These are phyloP conservation scores for Penicillium vulpinum DNA, from an alignment of 2,329 filamentous ascomycete genomes.

Conservation along the genomic window DNA sequence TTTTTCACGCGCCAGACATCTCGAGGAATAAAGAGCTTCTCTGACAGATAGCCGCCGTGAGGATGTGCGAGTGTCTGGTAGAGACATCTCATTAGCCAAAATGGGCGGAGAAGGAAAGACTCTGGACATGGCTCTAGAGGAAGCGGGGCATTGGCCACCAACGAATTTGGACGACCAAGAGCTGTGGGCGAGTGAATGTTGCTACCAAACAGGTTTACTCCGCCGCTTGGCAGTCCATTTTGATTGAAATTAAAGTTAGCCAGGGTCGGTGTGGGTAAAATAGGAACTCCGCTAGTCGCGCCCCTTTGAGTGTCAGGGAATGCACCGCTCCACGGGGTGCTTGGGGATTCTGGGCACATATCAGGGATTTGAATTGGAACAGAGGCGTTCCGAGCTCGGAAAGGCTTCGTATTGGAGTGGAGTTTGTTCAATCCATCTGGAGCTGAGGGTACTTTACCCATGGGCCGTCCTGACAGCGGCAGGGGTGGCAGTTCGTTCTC, in stretches of 20 bases:
- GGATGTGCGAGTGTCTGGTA: constrained; percentile 92
- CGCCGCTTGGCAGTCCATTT: constrained; percentile 61
- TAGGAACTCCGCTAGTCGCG: constrained; percentile 56
- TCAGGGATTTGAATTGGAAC: constrained; percentile 60
- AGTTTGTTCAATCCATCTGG: constrained; percentile 61
- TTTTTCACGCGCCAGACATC: constrained; percentile 94
- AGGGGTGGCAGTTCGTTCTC: constrained; percentile 34
- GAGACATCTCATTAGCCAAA: constrained; percentile 94
- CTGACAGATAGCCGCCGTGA: constrained; percentile 86
- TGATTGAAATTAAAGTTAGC: constrained; percentile 59
- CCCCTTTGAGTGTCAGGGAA: constrained; percentile 55
- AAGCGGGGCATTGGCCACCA: constrained; percentile 66
- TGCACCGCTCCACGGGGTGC: constrained; percentile 70
- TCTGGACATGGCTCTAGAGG: constrained; percentile 89
- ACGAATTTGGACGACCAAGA: constrained; percentile 65
- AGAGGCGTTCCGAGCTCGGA: constrained; percentile 74
- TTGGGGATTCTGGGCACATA: constrained; percentile 66
- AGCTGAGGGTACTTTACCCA: constrained; percentile 43
- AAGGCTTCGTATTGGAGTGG: constrained; percentile 68
- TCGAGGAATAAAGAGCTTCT: constrained; percentile 84
- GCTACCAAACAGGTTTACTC: constrained; percentile 79
- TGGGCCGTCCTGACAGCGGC: constrained; percentile 36
- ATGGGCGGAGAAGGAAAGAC: constrained; percentile 85
- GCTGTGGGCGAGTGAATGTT: constrained; percentile 68
- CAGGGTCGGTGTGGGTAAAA: constrained; percentile 71